Evolutionary conservation across 179 eudicot species (phyloP).

Genomic region (Amaranthus tricolor): DNA sequence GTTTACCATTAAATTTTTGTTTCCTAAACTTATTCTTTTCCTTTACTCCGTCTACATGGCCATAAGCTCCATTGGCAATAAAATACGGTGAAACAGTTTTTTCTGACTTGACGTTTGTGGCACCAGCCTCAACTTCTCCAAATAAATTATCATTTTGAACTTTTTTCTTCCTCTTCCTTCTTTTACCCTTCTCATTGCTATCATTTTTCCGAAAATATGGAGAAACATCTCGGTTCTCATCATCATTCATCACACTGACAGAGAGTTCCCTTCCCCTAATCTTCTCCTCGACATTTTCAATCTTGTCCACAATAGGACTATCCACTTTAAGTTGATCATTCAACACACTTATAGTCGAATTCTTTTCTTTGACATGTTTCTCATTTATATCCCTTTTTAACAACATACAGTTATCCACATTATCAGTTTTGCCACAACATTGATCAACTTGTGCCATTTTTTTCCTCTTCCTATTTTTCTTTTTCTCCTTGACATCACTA

Average conservation of each 20-base stretch:
- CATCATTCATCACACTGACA: slow-evolving; percentile 2
- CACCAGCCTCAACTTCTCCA: slow-evolving; percentile 15
- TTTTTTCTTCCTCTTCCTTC: slow-evolving; percentile 19
- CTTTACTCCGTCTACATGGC: slow-evolving; percentile 8
- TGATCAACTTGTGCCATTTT: not conserved
- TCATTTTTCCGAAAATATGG: slow-evolving; percentile 22
- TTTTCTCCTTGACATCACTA: not conserved
- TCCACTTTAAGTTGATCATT: not conserved
- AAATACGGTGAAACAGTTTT: slow-evolving; percentile 25
- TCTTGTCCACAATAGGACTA: not conserved
- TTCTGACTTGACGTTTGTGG: not conserved
- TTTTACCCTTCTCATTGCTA: slow-evolving; percentile 16
- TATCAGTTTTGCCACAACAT: not conserved
- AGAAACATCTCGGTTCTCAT: slow-evolving; percentile 20
- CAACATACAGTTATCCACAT: not conserved
- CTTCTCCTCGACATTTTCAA: slow-evolving; percentile 6
- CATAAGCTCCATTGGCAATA: slow-evolving; percentile 9
- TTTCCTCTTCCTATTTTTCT: not conserved
- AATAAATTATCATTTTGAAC: slow-evolving; percentile 1
- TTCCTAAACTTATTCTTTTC: slow-evolving; percentile 24
- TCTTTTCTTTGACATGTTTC: not conserved
- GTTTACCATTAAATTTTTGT: slow-evolving; percentile 8
- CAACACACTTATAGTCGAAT: not conserved
- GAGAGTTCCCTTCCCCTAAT: not conserved
- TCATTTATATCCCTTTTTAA: not conserved